Evolutionary conservation across 176 grass and related monocot genomes (phyloP), one percentile per base, ranked within the genome.

Genomic region (Rhipidocladum racemiflorum): DNA sequence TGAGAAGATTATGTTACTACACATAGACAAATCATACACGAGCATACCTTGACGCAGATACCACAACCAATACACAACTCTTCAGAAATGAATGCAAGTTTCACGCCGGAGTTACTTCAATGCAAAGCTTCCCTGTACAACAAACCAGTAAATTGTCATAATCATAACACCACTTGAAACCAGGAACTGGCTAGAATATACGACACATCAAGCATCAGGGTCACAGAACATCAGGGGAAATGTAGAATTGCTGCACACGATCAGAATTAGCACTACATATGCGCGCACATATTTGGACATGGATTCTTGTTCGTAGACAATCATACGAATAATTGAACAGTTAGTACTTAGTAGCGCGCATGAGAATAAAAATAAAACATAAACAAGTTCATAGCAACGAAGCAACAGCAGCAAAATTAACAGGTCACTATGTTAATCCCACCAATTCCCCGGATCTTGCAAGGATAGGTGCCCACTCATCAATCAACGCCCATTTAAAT

Each of bases 1-100:
- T 64, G 30, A 67, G 63, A 70, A 48, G 21, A 16, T 12, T 4
- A 25, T 23, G 50, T 36, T 51, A 80, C 5, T 74, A 28, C 0
- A 7, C n/a, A 72, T 14, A 85, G 14, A 34, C 20, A 76, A 20
- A 44, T 50, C 55, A 27, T 71, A 79, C 18, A 83, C 70, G 61
- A 57, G 21, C 43, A 61, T 68, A 95, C 95, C 92, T 98, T 98
- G 50, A 98, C 90, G 14, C 92, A 98, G 18, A 95, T 95, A 81
- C 96, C 96, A 51, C 96, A 98, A 80, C 96, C 92, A 36, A 92
- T 98, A 67, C 96, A 98, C 35, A 98, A 62, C 75, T 98, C 96
- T 75, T 98, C 96, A 30, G 96, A 98, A 69, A 98, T 98, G 70
- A 91, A 95, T 6, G 96, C 86, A 32, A 93, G 57, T 71, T 93